Conservation (phyloP, 202 grass and related monocot species). For the Brachypodium distachyon region DNA sequence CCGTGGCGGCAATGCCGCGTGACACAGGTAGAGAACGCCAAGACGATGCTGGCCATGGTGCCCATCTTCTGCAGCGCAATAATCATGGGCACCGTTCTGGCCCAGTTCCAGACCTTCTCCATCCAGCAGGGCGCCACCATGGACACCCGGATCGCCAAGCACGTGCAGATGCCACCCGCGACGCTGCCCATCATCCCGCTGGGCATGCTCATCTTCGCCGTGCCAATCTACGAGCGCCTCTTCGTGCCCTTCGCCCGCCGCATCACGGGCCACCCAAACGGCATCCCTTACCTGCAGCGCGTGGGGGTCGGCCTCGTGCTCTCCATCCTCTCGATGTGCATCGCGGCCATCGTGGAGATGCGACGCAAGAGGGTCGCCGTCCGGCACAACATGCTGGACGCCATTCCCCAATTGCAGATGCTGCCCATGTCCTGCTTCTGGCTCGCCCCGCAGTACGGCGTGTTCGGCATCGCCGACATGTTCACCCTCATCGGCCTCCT, state of each 20-base stretch:
- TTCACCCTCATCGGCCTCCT: slow-evolving; percentile 58
- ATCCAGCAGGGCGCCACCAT: slow-evolving; percentile 50
- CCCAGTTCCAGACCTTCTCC: slow-evolving; percentile 75
- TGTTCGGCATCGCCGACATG: slow-evolving; percentile 66
- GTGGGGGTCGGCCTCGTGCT: slow-evolving; percentile 61
- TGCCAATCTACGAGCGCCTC: slow-evolving; percentile 53
- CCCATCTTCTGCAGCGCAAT: slow-evolving; percentile 66
- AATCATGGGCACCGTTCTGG: slow-evolving; percentile 58
- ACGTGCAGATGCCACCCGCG: slow-evolving; percentile 22
- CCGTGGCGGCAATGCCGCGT: slow-evolving; percentile 52
- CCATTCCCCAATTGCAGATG: not conserved
- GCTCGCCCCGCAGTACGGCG: slow-evolving; percentile 46
- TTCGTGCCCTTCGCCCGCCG: slow-evolving; percentile 59
- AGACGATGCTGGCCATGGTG: slow-evolving; percentile 56
- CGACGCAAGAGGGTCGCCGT: slow-evolving; percentile 34
- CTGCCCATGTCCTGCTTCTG: slow-evolving; percentile 48
- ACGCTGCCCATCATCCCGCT: slow-evolving; percentile 52
- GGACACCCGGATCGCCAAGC: slow-evolving; percentile 16
- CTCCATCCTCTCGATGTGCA: slow-evolving; percentile 46
- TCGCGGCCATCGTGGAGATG: slow-evolving; percentile 46
- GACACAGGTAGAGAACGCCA: slow-evolving; percentile 64
- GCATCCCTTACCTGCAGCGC: slow-evolving; percentile 60
- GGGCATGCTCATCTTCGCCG: slow-evolving; percentile 43
- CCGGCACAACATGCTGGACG: not conserved
- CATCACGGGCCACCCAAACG: slow-evolving; percentile 38